These are phyloP conservation scores for Mantamonas sphyraenae DNA, from an alignment of 78 protist species.

Conservation along the genomic window DNA sequence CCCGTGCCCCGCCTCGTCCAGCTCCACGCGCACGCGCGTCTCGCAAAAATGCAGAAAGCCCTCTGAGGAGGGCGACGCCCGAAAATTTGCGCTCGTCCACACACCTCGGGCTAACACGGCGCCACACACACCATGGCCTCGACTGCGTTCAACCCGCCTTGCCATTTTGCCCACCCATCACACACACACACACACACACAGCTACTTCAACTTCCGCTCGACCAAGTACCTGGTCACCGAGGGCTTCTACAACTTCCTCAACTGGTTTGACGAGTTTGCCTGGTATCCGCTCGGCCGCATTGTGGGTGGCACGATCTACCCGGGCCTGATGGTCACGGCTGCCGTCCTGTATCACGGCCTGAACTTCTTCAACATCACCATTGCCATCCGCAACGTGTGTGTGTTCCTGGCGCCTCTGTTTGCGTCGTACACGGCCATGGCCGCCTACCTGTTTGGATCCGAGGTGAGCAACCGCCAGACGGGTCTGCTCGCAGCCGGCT, in stretches of 20 bases:
- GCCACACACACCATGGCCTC: no score
- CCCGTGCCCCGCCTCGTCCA: no score
- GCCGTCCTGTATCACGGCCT: conserved; percentile 65
- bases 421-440: conserved; percentile 72
- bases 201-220: conserved; percentile 84
- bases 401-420: conserved; percentile 89
- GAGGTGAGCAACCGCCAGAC: conserved; percentile 45
- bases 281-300: conserved; percentile 99
- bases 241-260: conserved; percentile 79
- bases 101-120: no score
- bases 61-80: no score
- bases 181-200: no score
- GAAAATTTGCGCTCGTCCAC: no score
- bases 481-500: conserved; percentile 84
- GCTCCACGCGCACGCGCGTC: no score
- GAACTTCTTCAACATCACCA: conserved; percentile 55
- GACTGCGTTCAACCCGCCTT: no score
- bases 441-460: conserved; percentile 52
- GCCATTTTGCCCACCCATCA: no score
- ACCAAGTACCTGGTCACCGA: conserved; percentile 80
- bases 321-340: conserved; percentile 94
- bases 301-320: conserved; percentile 96
- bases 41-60: no score
- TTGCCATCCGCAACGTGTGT: conserved; percentile 87
- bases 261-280: conserved; percentile 91